A percentile compares a stretch with the other conserved stretches of the same genome.
Conservation (phyloP, 257 asterid species). For the Galeopsis tetrahit region DNA sequence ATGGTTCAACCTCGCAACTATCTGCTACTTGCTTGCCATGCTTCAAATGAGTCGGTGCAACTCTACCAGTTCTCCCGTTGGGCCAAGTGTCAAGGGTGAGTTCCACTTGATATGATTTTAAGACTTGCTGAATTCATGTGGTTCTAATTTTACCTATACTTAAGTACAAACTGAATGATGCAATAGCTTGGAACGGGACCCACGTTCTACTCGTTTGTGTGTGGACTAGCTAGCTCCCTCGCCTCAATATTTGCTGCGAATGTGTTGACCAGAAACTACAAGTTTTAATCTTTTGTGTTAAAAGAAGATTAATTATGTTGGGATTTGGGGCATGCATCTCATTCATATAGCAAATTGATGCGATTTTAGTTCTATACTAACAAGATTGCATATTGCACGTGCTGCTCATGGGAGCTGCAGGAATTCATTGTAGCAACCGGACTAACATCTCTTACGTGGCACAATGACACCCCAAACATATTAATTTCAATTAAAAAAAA, state of each 20-base stretch:
- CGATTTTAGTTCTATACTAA: too few relatives aligned
- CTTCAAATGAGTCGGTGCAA: slow-evolving; percentile 89
- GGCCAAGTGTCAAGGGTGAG: slow-evolving; percentile 94
- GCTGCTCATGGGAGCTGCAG: too few relatives aligned
- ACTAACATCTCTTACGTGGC: too few relatives aligned
- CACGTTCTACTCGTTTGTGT: background rate
- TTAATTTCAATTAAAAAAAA: too few relatives aligned
- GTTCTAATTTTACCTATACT: background rate
- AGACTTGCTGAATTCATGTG: background rate
- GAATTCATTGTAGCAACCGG: too few relatives aligned
- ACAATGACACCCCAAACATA: too few relatives aligned
- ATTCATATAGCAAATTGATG: background rate
- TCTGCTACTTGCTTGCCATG: slow-evolving; percentile 86
- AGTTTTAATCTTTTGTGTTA: background rate
- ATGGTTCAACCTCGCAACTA: slow-evolving; percentile 98
- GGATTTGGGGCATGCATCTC: slow-evolving; percentile 5
- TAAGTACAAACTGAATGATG: background rate
- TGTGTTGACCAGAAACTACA: background rate
- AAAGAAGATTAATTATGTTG: background rate
- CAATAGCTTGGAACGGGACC: background rate
- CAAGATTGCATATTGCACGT: too few relatives aligned
- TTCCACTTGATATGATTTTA: slow-evolving; percentile 14
- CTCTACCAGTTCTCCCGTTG: slow-evolving; percentile 86
- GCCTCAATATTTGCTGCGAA: background rate
- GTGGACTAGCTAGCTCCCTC: background rate